Conservation (phyloP, 768 basidiomycete genomes). For the Auriscalpium vulgare region DNA sequence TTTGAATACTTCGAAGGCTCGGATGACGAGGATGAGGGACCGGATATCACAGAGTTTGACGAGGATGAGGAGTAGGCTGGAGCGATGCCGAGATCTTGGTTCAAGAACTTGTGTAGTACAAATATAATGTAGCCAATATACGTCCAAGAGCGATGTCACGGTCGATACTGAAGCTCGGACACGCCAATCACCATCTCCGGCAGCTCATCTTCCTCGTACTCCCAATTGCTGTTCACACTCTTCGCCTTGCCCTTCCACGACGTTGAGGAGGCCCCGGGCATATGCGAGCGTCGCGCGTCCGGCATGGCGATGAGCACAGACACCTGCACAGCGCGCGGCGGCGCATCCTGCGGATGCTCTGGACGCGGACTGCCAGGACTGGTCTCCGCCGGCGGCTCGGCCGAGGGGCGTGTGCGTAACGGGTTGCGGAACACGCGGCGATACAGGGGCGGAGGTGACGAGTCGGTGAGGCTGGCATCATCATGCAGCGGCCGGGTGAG, state of each 20-base stretch:
- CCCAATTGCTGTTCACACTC: conserved; percentile 13
- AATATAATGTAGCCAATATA: conserved; percentile 10
- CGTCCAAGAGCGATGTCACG: not conserved
- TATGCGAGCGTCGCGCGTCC: conserved; percentile 21
- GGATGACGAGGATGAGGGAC: conserved; percentile 37
- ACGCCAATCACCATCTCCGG: conserved; percentile 46
- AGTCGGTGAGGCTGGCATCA: not conserved
- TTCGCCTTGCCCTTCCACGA: conserved; percentile 19
- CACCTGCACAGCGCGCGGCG: conserved; percentile 31
- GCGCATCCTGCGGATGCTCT: not conserved
- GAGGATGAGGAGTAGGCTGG: conserved; percentile 19
- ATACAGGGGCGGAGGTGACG: not conserved
- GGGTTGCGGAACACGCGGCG: conserved; percentile 2
- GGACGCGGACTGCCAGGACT: not conserved
- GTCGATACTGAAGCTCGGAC: conserved; percentile 26
- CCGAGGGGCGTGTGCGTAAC: not conserved
- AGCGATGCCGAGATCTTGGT: conserved; percentile 6
- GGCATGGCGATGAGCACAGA: conserved; percentile 57
- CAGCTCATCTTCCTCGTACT: conserved; percentile 24
- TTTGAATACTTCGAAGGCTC: conserved; percentile 48
- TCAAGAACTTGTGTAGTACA: conserved; percentile 11
- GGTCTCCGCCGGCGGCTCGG: not conserved
- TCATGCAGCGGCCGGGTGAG: not conserved
- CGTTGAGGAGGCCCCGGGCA: not conserved
- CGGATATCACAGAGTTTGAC: conserved; percentile 11